These are phyloP conservation scores for Mikania micrantha DNA, from an alignment of 129 eudicot genomes.

Conservation along the genomic window DNA sequence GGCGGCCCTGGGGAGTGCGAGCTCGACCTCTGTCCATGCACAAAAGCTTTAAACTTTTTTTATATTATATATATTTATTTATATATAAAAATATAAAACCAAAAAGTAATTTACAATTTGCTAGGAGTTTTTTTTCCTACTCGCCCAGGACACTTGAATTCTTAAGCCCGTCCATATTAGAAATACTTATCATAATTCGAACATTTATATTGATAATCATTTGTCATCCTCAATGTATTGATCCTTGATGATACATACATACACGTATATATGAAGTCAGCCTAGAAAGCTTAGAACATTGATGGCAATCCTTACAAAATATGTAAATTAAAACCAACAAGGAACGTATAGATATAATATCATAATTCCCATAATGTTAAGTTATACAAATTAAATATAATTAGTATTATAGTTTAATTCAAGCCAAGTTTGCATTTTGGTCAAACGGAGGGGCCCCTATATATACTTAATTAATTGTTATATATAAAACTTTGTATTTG, in stretches of 20 bases:
- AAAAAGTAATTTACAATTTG: no score
- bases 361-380: constrained; percentile 22
- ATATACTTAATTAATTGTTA: no score
- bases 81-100: no score
- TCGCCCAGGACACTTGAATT: no score
- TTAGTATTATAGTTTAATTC: constrained; percentile 29
- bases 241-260: not conserved
- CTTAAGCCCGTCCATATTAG: no score
- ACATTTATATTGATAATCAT: not conserved
- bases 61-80: no score
- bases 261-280: not conserved
- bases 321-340: constrained; percentile 11
- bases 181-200: no score
- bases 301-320: not conserved
- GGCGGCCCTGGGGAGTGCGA: no score
- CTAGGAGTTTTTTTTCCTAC: no score
- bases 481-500: constrained; percentile 24
- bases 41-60: no score
- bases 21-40: no score
- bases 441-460: constrained; percentile 31
- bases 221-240: not conserved
- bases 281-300: constrained; percentile 10
- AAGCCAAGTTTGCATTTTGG: constrained; percentile 29
- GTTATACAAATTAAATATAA: no score
- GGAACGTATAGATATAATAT: constrained; percentile 9